Base-by-base conservation (phyloP, 176 grass and related monocot species). In the Phyllostachys edulis region DNA sequence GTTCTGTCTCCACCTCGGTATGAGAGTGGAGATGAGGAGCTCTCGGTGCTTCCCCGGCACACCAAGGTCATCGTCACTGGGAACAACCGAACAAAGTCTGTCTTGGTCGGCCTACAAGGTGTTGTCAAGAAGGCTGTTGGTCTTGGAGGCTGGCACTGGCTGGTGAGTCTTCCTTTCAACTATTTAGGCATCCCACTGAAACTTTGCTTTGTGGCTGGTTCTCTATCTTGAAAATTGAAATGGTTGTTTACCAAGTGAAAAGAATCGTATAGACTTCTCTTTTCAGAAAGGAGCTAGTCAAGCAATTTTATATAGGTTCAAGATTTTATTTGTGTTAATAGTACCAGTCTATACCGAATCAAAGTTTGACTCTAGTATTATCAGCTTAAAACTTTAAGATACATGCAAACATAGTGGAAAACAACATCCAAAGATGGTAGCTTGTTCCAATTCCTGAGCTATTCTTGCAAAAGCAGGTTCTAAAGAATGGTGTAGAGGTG, bases 121-220 rank as follows among this genome's bases (percentile, higher is more conserved):
- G 94, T 96, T 62, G 91, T 96, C 57, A 96, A 96, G 88, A 96
- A 96, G 84, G 88, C 91, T 85, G 91, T 96, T 70, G 94, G 94
- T 32, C 91, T 96, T 61, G 94, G 94, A 71, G 94, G 94, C 55
- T 96, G 94, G 94, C 94, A 96, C 79, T 96, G 86, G 94, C 81
- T 96, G 94, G 94, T 96, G 76, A 82, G 65, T 60, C 13, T 77
- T 68, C 21, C 50, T 50, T 69, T 12, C 15, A 63, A n/a, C 67
- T 79, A 45, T 79, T 64, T 26, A 47, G n/a, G 21, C n/a, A 37
- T 40, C 47, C 44, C 39, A 73, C 50, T 75, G 15, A 74, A 88
- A 86, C 51, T 61, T 14, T 88, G 45, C 71, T 86, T 63, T 36
- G 29, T 81, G 46, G 50, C 11, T 69, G 14, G 7, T 71, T 26